Conservation (phyloP, 2,329 filamentous ascomycete genomes). For the Calonectria hongkongensis region DNA sequence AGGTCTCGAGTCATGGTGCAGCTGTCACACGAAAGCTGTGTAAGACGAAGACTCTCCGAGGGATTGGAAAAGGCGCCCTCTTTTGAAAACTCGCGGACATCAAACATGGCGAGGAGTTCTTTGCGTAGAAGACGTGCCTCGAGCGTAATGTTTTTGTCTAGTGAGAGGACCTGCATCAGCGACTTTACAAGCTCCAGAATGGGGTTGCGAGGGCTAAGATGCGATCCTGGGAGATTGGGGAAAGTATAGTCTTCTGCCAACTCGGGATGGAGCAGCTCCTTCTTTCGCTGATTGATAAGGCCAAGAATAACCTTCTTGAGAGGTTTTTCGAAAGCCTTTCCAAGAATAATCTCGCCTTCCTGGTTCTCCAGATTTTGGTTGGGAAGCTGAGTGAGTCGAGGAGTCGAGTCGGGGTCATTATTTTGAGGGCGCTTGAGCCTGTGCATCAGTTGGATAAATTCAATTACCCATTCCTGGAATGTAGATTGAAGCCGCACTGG, state of each 20-base stretch:
- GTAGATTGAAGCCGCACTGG: conserved; percentile 86
- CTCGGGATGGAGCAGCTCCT: conserved; percentile 92
- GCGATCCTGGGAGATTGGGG: conserved; percentile 84
- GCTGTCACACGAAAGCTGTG: conserved; percentile 88
- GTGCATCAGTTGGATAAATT: conserved; percentile 97
- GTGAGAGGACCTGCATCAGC: conserved; percentile 91
- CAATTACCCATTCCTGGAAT: conserved; percentile 94
- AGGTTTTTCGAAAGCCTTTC: conserved; percentile 90
- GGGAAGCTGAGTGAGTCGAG: conserved; percentile 75
- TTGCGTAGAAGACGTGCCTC: conserved; percentile 92
- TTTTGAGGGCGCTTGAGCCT: conserved; percentile 81
- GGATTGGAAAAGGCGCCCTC: conserved; percentile 94
- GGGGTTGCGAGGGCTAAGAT: conserved; percentile 75
- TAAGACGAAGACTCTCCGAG: conserved; percentile 81
- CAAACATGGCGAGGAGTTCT: conserved; percentile 91
- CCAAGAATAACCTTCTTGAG: conserved; percentile 90
- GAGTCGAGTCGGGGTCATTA: conserved; percentile 70
- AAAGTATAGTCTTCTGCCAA: conserved; percentile 91
- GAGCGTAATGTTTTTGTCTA: conserved; percentile 92
- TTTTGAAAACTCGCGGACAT: conserved; percentile 93
- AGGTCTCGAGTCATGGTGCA: conserved; percentile 93
- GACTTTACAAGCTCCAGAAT: conserved; percentile 93
- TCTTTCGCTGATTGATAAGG: conserved; percentile 89
- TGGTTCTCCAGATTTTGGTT: conserved; percentile 75
- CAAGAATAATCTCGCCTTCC: conserved; percentile 80